Percentiles rank a stretch among this genome's conserved stretches.
These are phyloP conservation scores for Penicillium digitatum DNA, from an alignment of 2,329 filamentous ascomycete species.

Conservation along the genomic window DNA sequence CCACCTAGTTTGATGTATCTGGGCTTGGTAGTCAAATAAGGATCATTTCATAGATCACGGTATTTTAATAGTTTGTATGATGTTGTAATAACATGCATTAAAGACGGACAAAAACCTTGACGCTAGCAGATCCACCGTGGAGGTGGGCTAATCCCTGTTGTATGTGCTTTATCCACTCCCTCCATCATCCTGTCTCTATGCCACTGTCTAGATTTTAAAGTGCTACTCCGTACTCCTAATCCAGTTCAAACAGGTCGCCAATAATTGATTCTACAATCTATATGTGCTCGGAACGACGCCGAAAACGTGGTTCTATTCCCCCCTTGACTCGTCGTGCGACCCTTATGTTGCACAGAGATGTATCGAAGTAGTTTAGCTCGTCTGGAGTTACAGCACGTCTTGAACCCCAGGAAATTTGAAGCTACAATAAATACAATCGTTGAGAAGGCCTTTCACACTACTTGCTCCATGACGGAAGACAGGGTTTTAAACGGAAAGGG, in stretches of 20 bases:
- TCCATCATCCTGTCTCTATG: slow-evolving; percentile 4
- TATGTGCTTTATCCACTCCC: neutral
- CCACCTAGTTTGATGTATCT: too few species aligned
- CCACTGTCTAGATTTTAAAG: slow-evolving; percentile 3
- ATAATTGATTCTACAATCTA: slow-evolving; percentile 20
- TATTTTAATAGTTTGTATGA: too few species aligned
- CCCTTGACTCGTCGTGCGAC: slow-evolving; percentile 7
- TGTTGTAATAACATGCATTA: too few species aligned
- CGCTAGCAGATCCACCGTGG: too few species aligned
- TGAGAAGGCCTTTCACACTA: slow-evolving; percentile 9
- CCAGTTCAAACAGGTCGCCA: slow-evolving; percentile 18
- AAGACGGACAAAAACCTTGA: too few species aligned
- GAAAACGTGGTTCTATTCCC: slow-evolving; percentile 12
- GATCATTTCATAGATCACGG: too few species aligned
- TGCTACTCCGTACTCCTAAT: too few species aligned
- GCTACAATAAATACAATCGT: slow-evolving; percentile 14
- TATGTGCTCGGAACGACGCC: slow-evolving; percentile 12
- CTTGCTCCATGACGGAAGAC: slow-evolving; percentile 13
- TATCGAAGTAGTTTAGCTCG: slow-evolving; percentile 15
- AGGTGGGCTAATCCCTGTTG: too few species aligned
- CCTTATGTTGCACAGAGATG: slow-evolving; percentile 17
- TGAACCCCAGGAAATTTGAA: slow-evolving; percentile 9
- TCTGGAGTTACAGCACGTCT: slow-evolving; percentile 9
- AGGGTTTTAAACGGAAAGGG: neutral
- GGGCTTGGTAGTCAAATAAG: too few species aligned